phyloP scores from a whole-genome alignment of 352 stramenopile species.

The Pythium grandisporangium region DNA sequence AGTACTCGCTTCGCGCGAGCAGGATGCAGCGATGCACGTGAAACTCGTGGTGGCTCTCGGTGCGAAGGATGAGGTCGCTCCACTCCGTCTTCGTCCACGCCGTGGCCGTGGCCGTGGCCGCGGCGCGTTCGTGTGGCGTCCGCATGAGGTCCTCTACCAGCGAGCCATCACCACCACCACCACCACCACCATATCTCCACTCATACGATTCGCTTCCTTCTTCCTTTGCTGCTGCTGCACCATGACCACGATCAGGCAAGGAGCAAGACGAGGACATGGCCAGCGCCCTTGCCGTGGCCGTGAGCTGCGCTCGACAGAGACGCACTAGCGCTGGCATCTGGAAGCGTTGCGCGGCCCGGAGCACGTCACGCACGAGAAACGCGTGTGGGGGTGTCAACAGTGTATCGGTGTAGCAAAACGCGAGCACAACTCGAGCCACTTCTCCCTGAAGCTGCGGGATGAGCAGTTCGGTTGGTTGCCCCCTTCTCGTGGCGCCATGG shows the following conservation, averaged over 20 bases:
- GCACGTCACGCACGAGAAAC: constrained; percentile 50
- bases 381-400: constrained; percentile 29
- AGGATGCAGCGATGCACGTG: constrained; percentile 54
- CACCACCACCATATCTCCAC: no score
- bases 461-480: constrained; percentile 27
- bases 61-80: constrained; percentile 42
- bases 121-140: no score
- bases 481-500: background rate
- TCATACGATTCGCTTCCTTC: no score
- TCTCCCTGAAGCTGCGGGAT: constrained; percentile 40
- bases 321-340: constrained; percentile 25
- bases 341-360: constrained; percentile 32
- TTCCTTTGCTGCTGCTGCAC: no score
- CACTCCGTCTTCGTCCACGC: no score
- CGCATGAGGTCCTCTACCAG: constrained; percentile 36
- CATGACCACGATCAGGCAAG: constrained; percentile 2
- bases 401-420: constrained; percentile 71
- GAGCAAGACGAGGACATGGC: no score
- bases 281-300: constrained; percentile 8
- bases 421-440: constrained; percentile 38
- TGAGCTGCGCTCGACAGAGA: constrained; percentile 29
- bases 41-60: constrained; percentile 31
- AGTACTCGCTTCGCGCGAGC: constrained; percentile 56
- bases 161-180: constrained; percentile 5
- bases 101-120: no score